These are phyloP conservation scores for Metarhizium humberi DNA, from an alignment of 2,329 filamentous ascomycete genomes.

Conservation along the genomic window DNA sequence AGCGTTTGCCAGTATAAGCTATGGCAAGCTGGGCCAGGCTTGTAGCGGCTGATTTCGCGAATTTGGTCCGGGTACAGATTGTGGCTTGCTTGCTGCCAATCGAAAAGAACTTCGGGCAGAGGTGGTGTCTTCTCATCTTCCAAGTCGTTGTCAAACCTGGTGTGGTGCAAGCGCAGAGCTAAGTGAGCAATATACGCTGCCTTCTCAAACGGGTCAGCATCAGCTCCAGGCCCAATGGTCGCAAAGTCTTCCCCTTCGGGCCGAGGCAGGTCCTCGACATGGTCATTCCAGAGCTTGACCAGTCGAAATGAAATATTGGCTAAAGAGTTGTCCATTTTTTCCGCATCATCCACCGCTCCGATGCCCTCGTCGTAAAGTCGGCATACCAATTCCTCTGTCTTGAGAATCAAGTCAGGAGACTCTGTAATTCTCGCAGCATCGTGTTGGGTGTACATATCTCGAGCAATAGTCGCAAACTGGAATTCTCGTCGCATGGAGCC, in stretches of 20 bases:
- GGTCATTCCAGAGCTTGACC: slow-evolving; percentile 45
- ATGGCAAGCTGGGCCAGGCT: slow-evolving; percentile 68
- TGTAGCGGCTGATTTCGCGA: slow-evolving; percentile 50
- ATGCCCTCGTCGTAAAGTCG: slow-evolving; percentile 55
- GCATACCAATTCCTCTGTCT: slow-evolving; percentile 63
- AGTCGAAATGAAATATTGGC: slow-evolving; percentile 43
- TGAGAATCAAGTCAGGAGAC: slow-evolving; percentile 59
- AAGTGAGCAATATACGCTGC: slow-evolving; percentile 72
- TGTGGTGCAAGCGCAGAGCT: slow-evolving; percentile 70
- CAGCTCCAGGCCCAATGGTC: slow-evolving; percentile 56
- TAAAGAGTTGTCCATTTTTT: slow-evolving; percentile 46
- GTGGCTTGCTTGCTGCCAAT: slow-evolving; percentile 74
- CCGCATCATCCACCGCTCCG: slow-evolving; percentile 44
- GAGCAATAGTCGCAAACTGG: slow-evolving; percentile 62
- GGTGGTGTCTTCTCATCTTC: slow-evolving; percentile 37
- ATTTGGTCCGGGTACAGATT: slow-evolving; percentile 61
- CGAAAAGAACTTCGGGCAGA: slow-evolving; percentile 68
- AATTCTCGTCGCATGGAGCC: slow-evolving; percentile 41
- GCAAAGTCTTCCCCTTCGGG: slow-evolving; percentile 44
- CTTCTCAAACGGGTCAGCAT: slow-evolving; percentile 58
- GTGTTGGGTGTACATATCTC: slow-evolving; percentile 51
- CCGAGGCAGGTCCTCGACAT: slow-evolving; percentile 37
- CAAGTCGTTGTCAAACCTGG: slow-evolving; percentile 31
- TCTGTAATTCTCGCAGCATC: slow-evolving; percentile 56
- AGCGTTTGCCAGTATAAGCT: slow-evolving; percentile 77